phyloP scores from a whole-genome alignment of 768 basidiomycete genomes.

The Termitomyces sp. region DNA sequence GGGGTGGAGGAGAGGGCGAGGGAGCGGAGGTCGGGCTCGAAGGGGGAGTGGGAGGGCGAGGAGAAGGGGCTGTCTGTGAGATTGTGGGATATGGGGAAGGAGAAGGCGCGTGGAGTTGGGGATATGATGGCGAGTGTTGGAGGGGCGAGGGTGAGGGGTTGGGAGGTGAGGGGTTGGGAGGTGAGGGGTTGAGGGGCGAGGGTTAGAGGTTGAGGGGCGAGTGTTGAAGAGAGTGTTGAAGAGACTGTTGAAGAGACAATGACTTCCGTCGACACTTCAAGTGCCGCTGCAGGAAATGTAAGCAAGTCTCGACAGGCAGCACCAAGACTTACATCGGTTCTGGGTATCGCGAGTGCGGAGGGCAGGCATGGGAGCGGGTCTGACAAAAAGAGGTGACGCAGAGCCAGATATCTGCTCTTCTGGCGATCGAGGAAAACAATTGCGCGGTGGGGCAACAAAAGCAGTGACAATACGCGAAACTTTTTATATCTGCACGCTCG shows the following conservation, averaged over 20 bases:
- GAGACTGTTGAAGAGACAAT: no score
- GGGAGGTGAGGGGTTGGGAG: conserved; percentile 25
- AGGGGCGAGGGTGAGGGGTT: conserved; percentile 34
- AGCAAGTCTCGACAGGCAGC: neutral
- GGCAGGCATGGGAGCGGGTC: conserved; percentile 50
- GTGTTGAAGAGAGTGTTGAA: no score
- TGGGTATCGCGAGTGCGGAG: conserved; percentile 67
- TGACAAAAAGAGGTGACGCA: no score
- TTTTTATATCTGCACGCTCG: conserved; percentile 39
- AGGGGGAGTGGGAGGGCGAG: conserved; percentile 64
- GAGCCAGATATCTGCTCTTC: no score
- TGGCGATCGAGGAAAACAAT: conserved; percentile 43
- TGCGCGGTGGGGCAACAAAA: conserved; percentile 46
- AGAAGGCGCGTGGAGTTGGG: conserved; percentile 67
- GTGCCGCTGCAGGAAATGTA: conserved; percentile 36
- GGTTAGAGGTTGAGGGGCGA: no score
- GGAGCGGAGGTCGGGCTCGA: conserved; percentile 64
- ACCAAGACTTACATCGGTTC: conserved; percentile 27
- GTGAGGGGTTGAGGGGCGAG: no score
- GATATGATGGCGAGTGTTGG: conserved; percentile 58
- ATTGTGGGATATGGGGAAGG: conserved; percentile 56
- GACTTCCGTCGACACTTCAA: conserved; percentile 75
- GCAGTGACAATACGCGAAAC: conserved; percentile 23
- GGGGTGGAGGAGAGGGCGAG: conserved; percentile 34
- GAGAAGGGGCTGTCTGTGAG: conserved; percentile 66